phyloP scores from a whole-genome alignment of 345 rosid species.

The Raphanus raphanistrum region DNA sequence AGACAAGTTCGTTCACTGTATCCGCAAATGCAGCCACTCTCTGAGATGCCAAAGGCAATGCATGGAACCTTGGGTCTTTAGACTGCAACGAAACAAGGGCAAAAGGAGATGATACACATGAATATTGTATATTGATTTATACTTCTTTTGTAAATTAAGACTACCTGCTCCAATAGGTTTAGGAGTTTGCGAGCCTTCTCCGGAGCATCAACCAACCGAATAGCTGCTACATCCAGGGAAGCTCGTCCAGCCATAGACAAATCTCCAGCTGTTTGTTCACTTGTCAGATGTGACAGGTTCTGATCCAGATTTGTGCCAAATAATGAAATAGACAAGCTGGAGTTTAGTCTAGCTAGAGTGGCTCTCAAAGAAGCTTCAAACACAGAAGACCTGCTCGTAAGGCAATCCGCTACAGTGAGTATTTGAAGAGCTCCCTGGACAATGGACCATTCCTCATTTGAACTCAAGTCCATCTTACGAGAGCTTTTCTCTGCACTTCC shows the following conservation, averaged over 20 bases:
- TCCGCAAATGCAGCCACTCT: slow-evolving; percentile 85
- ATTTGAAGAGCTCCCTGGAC: slow-evolving; percentile 95
- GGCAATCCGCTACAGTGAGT: slow-evolving; percentile 93
- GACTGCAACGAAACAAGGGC: slow-evolving; percentile 55
- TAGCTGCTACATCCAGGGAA: slow-evolving; percentile 84
- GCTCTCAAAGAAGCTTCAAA: slow-evolving; percentile 96
- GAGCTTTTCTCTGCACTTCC: slow-evolving; percentile 48
- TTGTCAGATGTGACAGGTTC: slow-evolving; percentile 53
- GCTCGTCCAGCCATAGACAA: slow-evolving; percentile 68
- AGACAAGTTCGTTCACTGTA: slow-evolving; percentile 88
- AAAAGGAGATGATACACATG: background rate
- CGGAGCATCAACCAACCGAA: slow-evolving; percentile 79
- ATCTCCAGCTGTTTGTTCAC: slow-evolving; percentile 54
- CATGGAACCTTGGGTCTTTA: slow-evolving; percentile 96
- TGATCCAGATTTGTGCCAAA: slow-evolving; percentile 77
- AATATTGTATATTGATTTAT: background rate
- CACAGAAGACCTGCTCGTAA: slow-evolving; percentile 90
- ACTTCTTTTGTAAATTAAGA: background rate
- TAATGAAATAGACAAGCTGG: slow-evolving; percentile 73
- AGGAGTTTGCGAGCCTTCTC: slow-evolving; percentile 83
- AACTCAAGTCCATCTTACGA: slow-evolving; percentile 63
- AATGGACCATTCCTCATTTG: slow-evolving; percentile 98
- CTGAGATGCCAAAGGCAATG: slow-evolving; percentile 88
- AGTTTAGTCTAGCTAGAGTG: slow-evolving; percentile 84
- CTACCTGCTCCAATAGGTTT: slow-evolving; percentile 89